Evolutionary conservation across 73 alveolate species (phyloP), one percentile per base, ranked within the genome.

Genomic region (Paramecium biaurelia): DNA sequence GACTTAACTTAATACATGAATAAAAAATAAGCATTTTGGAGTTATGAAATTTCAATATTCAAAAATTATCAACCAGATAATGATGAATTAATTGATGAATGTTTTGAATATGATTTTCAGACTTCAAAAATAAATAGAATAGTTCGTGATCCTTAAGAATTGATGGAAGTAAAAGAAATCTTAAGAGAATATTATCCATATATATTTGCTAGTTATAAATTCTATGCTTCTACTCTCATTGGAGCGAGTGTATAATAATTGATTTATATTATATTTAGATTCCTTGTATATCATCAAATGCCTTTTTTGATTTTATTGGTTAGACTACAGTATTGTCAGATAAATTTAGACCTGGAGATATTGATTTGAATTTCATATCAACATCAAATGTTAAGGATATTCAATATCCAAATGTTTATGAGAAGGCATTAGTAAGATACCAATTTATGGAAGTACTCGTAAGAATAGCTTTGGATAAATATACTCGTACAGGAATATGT

Each of bases 71-170:
- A 85, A 70, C 94, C 93, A 9, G 98, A 96, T 68, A 93, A 85
- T 32, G 92, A 89, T 2, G 96, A 89, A 24, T 23, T 95, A 24
- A 85, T 95, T 12, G 92, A 96, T 20, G 93, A 93, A 63, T 96
- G 99, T 92, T 96, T 96, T 84, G 99, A 96, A 35, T 58, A 85
- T 37, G 99, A 96, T 79, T 96, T 97, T 95, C 42, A 76, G 4
- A 58, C 89, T 56, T 88, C 97, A 6, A 96, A 92, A 92, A 79
- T 93, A 7, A 45, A 28, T n/a, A 76, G 85, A 20, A 41, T 93
- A 15, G 63, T 93, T 0, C 82, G 92, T 38, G 92, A 89, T 58
- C 89, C 49, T 9, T 5, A 42, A 18, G 92, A 92, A 11, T 47
- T 76, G 7, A 34, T 26, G 38, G 63, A 32, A 28, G 56, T 72